These are phyloP conservation scores for Vigna trinervia DNA, from an alignment of 306 rosid species.

Conservation along the genomic window DNA sequence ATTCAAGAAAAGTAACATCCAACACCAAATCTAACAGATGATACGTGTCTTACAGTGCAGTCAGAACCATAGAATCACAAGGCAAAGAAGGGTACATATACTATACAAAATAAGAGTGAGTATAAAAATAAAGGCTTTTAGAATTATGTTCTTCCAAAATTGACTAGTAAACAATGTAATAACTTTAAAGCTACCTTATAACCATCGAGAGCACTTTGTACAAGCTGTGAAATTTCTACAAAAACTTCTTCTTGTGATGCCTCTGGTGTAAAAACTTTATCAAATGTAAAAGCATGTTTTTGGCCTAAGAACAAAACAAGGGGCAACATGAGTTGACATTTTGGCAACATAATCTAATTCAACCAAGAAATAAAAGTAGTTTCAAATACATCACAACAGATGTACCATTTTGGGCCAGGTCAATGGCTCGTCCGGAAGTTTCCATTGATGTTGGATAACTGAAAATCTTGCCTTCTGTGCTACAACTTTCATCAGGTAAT, in stretches of 20 bases:
- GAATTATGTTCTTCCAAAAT: neutral
- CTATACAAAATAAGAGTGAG: neutral
- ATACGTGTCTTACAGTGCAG: neutral
- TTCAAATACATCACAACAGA: slow-evolving; percentile 37
- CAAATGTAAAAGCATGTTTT: slow-evolving; percentile 86
- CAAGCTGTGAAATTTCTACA: slow-evolving; percentile 96
- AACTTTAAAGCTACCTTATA: slow-evolving; percentile 73
- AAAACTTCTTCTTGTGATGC: slow-evolving; percentile 86
- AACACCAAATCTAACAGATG: slow-evolving; percentile 12
- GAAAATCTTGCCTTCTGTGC: slow-evolving; percentile 69
- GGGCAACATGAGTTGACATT: slow-evolving; percentile 40
- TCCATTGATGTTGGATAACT: slow-evolving; percentile 88
- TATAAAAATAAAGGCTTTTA: neutral
- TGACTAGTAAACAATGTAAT: neutral
- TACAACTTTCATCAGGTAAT: slow-evolving; percentile 72
- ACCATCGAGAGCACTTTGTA: slow-evolving; percentile 98
- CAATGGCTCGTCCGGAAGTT: slow-evolving; percentile 81
- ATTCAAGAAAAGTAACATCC: neutral
- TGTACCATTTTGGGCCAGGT: slow-evolving; percentile 76
- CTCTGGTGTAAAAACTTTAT: slow-evolving; percentile 86
- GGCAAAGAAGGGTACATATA: neutral
- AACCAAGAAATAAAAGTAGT: slow-evolving; percentile 25
- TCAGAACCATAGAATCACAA: slow-evolving; percentile 9
- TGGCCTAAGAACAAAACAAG: slow-evolving; percentile 70
- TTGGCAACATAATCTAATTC: slow-evolving; percentile 31